A percentile compares a stretch with the other conserved stretches of the same genome.
phyloP scores from a whole-genome alignment of 441 rosid genomes.

The Syzygium syzygioides region DNA sequence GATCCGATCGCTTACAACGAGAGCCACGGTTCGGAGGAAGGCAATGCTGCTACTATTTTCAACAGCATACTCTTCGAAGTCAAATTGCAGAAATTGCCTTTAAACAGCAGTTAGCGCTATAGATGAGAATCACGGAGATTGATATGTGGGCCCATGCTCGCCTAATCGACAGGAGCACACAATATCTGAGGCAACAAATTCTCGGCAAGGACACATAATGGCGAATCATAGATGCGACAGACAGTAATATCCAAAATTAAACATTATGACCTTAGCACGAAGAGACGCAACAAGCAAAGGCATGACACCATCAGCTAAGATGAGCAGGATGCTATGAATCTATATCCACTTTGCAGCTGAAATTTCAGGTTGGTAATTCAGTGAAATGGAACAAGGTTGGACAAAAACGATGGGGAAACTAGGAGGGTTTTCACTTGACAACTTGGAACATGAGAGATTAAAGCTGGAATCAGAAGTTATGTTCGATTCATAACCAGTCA shows the following conservation, averaged over 20 bases:
- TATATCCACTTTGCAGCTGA: background rate
- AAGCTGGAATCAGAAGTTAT: background rate
- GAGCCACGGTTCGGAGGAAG: conserved; percentile 49
- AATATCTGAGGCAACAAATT: background rate
- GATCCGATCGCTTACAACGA: conserved; percentile 32
- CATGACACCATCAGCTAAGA: background rate
- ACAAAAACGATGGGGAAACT: background rate
- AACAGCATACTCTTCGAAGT: conserved; percentile 50
- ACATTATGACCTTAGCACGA: background rate
- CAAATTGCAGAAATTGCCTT: conserved; percentile 39
- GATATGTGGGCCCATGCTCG: conserved; percentile 49
- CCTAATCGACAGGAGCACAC: conserved; percentile 15
- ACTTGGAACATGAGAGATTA: background rate
- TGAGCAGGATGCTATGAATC: background rate
- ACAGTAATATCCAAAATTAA: background rate
- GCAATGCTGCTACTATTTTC: conserved; percentile 45
- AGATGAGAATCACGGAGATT: conserved; percentile 48
- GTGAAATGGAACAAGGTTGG: background rate
- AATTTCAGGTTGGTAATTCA: background rate
- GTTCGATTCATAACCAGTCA: background rate
- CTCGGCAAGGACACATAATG: background rate
- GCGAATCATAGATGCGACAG: background rate
- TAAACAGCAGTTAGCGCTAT: conserved; percentile 54
- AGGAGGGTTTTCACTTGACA: background rate
- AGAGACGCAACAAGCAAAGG: background rate